phyloP scores from a whole-genome alignment of 2,329 filamentous ascomycete species.

The Hypoxylon sp. region DNA sequence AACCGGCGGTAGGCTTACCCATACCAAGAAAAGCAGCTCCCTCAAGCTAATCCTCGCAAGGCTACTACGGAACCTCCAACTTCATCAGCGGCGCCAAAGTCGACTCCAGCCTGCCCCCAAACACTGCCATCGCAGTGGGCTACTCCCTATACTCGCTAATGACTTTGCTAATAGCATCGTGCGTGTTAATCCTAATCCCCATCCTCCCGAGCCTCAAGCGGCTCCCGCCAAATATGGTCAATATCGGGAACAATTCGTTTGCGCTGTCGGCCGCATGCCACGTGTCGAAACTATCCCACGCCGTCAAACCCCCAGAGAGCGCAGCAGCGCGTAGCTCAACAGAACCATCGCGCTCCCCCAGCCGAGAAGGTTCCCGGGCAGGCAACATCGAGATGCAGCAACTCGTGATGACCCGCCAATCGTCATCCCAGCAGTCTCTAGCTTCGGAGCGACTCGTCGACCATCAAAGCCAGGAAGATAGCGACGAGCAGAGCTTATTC shows the following conservation, averaged over 20 bases:
- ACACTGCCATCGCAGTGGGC: slow-evolving; percentile 34
- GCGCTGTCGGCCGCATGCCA: slow-evolving; percentile 48
- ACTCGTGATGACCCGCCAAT: neutral
- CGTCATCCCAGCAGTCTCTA: slow-evolving; percentile 7
- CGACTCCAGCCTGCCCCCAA: slow-evolving; percentile 38
- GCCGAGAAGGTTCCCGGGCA: neutral
- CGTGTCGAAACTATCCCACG: slow-evolving; percentile 36
- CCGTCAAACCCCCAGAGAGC: neutral
- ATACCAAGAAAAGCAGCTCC: neutral
- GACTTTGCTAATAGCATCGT: slow-evolving; percentile 29
- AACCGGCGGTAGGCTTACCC: slow-evolving; percentile 6
- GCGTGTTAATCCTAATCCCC: slow-evolving; percentile 36
- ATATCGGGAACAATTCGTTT: slow-evolving; percentile 46
- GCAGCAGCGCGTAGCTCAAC: neutral
- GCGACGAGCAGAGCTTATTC: slow-evolving; percentile 16
- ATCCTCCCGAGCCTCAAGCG: slow-evolving; percentile 34
- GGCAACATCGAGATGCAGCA: slow-evolving; percentile 32
- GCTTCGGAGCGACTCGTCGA: slow-evolving; percentile 8
- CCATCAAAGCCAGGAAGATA: neutral
- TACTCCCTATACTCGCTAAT: slow-evolving; percentile 38
- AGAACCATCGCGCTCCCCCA: slow-evolving; percentile 1
- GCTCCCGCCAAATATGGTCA: slow-evolving; percentile 40
- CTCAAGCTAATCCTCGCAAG: slow-evolving; percentile 8
- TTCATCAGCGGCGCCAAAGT: slow-evolving; percentile 1
- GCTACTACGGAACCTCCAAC: slow-evolving; percentile 27